Conservation (phyloP, 2,329 filamentous ascomycete species). For the Aschersonia sp. region DNA sequence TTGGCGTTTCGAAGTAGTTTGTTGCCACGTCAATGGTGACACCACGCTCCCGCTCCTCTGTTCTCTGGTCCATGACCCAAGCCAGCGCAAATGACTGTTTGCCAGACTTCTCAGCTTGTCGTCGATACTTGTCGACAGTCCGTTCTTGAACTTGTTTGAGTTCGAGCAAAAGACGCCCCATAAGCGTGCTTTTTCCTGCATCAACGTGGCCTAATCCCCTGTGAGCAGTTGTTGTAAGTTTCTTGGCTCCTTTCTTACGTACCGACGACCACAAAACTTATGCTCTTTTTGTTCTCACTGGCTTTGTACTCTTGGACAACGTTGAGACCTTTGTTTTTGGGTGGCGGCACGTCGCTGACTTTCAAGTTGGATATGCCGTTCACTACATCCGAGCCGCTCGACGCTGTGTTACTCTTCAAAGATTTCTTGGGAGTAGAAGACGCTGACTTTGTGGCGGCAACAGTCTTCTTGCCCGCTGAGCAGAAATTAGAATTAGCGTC, state of each 20-base stretch:
- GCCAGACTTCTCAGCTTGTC: conserved; percentile 80
- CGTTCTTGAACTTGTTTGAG: conserved; percentile 77
- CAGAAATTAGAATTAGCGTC: conserved; percentile 36
- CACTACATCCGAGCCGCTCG: conserved; percentile 11
- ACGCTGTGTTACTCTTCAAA: conserved; percentile 19
- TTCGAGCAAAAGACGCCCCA: conserved; percentile 87
- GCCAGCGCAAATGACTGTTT: conserved; percentile 93
- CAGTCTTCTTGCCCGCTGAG: conserved; percentile 35
- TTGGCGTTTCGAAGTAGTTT: conserved; percentile 83
- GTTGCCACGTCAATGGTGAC: conserved; percentile 96
- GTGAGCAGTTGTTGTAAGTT: not conserved
- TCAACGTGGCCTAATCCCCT: conserved; percentile 67
- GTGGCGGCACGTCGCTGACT: conserved; percentile 38
- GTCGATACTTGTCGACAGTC: conserved; percentile 74
- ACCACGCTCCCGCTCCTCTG: conserved; percentile 76
- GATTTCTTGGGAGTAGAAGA: conserved; percentile 17
- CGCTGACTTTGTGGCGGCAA: conserved; percentile 19
- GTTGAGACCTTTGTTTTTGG: conserved; percentile 67
- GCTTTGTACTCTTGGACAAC: conserved; percentile 71
- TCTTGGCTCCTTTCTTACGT: conserved; percentile 14
- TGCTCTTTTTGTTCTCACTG: conserved; percentile 59
- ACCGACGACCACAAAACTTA: conserved; percentile 91
- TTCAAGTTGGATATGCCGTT: conserved; percentile 20
- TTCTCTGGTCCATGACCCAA: conserved; percentile 89
- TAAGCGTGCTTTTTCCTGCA: conserved; percentile 92